Base-by-base conservation (phyloP, 495 filamentous ascomycete genomes). In the Arthonia radiata region DNA sequence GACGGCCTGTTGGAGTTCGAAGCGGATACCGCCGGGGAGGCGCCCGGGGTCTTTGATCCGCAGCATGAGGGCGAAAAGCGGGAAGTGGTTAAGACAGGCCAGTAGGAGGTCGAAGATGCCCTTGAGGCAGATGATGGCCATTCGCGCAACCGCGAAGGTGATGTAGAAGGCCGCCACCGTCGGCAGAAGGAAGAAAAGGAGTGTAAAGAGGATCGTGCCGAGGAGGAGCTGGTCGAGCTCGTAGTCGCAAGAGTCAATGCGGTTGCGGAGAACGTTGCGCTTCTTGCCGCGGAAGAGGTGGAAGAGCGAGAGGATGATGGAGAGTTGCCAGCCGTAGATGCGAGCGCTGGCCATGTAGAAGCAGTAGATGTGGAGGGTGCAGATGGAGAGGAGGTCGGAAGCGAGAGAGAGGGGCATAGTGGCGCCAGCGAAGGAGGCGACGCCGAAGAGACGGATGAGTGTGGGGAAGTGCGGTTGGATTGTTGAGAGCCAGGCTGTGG, bases 241-340 rank as follows among this genome's bases (percentile, higher is more conserved):
- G 47, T 99, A 99, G 48, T 99, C 86, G 56, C 89, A 99, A 19
- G 79, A 83, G 43, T 99, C 86, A 36, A 94, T 93, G 43, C 86
- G 79, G 38, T 93, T 93, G 35, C 86, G 69, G 8, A 99, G 64
- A 5, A 99, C 79, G 33, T 99, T 99, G 32, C 86, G 70, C 42
- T 99, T 99, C 44, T 94, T 94, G 25, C 86, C 86, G 13, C 80
- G 75, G 40, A 99, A 99, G 2, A 99, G 64, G 50, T 99, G 86
- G 50, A 99, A 99, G 16, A 94, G 69, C 13, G 83, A 93, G 25
- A 83, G 71, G 26, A 99, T 72, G 30, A 94, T 93, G 15, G 70
- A 90, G 18, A 94, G 66, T 41, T 99, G 89, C 83, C 86, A 94
- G 49, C 92, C 78, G 49, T 82, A 99, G 30, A 99, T 94, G 5